phyloP scores from a whole-genome alignment of 441 rosid species.

The Melastoma candidum region DNA sequence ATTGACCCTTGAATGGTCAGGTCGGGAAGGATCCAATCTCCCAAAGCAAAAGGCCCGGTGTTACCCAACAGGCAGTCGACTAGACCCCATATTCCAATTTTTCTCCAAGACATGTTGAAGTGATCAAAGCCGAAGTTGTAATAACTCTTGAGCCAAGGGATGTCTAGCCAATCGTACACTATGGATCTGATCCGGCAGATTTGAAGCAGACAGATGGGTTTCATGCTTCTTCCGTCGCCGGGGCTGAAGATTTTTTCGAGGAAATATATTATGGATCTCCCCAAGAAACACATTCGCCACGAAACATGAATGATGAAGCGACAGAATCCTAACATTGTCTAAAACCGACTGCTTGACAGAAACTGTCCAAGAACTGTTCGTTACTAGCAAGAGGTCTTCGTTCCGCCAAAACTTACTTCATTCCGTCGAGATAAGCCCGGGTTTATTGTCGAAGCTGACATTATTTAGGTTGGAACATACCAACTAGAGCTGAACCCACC shows the following conservation, averaged over 20 bases:
- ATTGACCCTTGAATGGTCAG: conserved; percentile 86
- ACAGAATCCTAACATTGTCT: not conserved
- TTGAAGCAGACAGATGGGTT: conserved; percentile 75
- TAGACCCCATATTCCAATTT: conserved; percentile 52
- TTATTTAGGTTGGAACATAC: too few relatives aligned
- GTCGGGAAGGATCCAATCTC: conserved; percentile 97
- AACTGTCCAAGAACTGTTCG: too few relatives aligned
- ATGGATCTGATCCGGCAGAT: conserved; percentile 71
- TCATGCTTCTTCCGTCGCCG: conserved; percentile 66
- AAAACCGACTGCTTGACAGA: too few relatives aligned
- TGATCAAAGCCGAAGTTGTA: conserved; percentile 97
- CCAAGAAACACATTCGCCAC: too few relatives aligned
- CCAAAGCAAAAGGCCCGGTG: conserved; percentile 76
- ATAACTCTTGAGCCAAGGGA: conserved; percentile 65
- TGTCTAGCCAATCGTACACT: conserved; percentile 91
- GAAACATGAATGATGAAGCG: not conserved
- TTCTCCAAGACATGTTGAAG: conserved; percentile 69
- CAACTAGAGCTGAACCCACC: too few relatives aligned
- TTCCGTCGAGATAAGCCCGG: conserved; percentile 89
- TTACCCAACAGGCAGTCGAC: conserved; percentile 63
- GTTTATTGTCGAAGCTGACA: conserved; percentile 18
- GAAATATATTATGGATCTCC: too few relatives aligned
- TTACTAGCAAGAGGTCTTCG: too few relatives aligned
- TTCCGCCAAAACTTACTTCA: conserved; percentile 41
- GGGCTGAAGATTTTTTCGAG: conserved; percentile 19